A percentile compares a stretch with the other conserved stretches of the same genome.
Conservation (phyloP, 75 land plant genomes). For the Cunninghamia lanceolata region DNA sequence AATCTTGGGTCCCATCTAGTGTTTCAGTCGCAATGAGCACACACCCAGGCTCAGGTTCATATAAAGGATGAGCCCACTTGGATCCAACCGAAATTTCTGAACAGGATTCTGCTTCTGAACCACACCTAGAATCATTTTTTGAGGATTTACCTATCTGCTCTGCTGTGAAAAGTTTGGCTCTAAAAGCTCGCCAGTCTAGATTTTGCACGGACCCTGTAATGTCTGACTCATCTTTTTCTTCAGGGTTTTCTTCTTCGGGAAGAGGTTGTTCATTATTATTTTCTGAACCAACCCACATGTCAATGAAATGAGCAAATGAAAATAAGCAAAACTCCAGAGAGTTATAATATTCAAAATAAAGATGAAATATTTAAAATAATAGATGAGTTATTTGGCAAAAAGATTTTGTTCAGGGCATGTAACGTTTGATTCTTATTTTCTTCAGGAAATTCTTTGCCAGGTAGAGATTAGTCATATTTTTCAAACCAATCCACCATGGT, state of each 20-base stretch:
- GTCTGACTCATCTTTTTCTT: slow-evolving; percentile 17
- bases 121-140: slow-evolving; percentile 5
- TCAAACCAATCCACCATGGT: background rate
- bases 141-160: slow-evolving; percentile 18
- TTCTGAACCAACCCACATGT: slow-evolving; percentile 19
- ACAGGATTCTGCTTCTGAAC: slow-evolving; percentile 6
- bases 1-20: slow-evolving; percentile 73
- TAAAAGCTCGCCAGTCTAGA: slow-evolving; percentile 61
- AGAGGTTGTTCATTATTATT: slow-evolving; percentile 23
- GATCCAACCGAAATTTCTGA: slow-evolving; percentile 14
- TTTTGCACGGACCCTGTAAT: slow-evolving; percentile 11
- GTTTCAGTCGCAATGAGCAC: slow-evolving; percentile 75
- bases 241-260: slow-evolving; percentile 30
- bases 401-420: background rate
- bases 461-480: background rate
- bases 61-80: slow-evolving; percentile 74
- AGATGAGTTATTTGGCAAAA: background rate
- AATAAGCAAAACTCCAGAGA: background rate
- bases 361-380: background rate
- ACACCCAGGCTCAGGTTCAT: slow-evolving; percentile 79
- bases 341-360: background rate
- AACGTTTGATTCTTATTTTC: background rate
- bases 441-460: background rate
- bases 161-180: slow-evolving; percentile 47
- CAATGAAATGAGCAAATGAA: background rate